Conservation (phyloP, 192 early-diverging fungal genomes). For the Coemansia sp. region DNA sequence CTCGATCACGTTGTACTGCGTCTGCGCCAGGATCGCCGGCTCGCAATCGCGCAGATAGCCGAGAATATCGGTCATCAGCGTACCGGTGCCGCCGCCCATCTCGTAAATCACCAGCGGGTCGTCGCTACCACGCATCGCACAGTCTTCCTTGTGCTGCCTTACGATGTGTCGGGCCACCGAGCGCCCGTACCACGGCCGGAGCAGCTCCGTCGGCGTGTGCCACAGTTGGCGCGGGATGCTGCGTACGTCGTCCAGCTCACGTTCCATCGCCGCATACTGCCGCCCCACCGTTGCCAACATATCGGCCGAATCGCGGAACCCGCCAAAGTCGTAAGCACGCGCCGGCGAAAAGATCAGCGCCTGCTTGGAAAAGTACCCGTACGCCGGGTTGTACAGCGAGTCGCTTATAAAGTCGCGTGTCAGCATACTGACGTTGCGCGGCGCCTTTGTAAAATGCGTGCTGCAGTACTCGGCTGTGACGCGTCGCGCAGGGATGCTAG, state of each 20-base stretch:
- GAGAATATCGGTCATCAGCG: slow-evolving; percentile 90
- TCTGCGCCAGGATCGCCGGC: slow-evolving; percentile 77
- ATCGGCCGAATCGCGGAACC: slow-evolving; percentile 69
- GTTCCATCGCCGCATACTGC: slow-evolving; percentile 79
- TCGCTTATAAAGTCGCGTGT: slow-evolving; percentile 92
- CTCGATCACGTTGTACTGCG: slow-evolving; percentile 89
- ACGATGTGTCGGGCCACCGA: slow-evolving; percentile 89
- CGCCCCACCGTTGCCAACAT: slow-evolving; percentile 74
- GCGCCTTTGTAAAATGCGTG: slow-evolving; percentile 40
- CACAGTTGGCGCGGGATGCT: slow-evolving; percentile 86
- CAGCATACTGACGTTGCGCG: slow-evolving; percentile 67
- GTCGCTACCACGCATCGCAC: slow-evolving; percentile 29
- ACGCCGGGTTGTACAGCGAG: slow-evolving; percentile 92
- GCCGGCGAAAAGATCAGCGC: slow-evolving; percentile 78
- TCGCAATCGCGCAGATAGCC: slow-evolving; percentile 80
- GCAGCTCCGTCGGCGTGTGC: slow-evolving; percentile 97
- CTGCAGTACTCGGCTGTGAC: slow-evolving; percentile 49
- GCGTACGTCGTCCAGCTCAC: slow-evolving; percentile 73
- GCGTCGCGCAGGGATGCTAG: slow-evolving; percentile 30
- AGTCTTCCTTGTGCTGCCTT: slow-evolving; percentile 67
- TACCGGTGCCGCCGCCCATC: slow-evolving; percentile 96
- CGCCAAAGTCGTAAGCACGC: slow-evolving; percentile 63
- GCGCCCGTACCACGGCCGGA: slow-evolving; percentile 90
- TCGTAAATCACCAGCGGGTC: slow-evolving; percentile 88
- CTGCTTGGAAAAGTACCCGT: slow-evolving; percentile 97